Conservation (phyloP, 257 asterid genomes). For the Solanum verrucosum region DNA sequence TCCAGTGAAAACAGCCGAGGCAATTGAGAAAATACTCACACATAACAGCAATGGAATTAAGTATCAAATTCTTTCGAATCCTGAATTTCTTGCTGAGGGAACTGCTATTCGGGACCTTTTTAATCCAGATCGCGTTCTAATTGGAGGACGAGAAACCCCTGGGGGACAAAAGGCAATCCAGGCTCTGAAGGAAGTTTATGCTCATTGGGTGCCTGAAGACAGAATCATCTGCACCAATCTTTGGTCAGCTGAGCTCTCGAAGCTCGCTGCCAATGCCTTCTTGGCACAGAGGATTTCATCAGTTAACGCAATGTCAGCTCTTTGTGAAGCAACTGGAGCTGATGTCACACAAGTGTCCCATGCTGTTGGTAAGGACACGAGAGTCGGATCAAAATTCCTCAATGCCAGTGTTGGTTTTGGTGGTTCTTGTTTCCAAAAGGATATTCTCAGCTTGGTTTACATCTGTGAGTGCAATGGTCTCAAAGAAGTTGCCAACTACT, state of each 20-base stretch:
- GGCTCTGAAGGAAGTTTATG: constrained; percentile 14
- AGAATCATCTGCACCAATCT: constrained; percentile 13
- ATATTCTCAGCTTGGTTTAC: constrained; percentile 35
- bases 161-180: constrained; percentile 15
- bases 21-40: constrained; percentile 23
- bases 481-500: constrained; percentile 32
- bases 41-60: constrained; percentile 28
- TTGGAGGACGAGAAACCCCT: constrained; percentile 17
- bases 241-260: constrained; percentile 25
- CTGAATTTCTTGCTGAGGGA: constrained; percentile 30
- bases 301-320: constrained; percentile 38
- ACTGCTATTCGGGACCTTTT: constrained; percentile 27
- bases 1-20: constrained; percentile 32
- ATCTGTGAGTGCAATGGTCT: constrained; percentile 44
- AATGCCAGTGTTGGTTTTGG: constrained; percentile 44
- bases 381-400: constrained; percentile 36
- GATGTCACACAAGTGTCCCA: constrained; percentile 30
- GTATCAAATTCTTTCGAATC: constrained; percentile 23
- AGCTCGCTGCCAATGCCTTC: constrained; percentile 30
- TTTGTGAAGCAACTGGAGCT: constrained; percentile 39
- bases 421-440: constrained; percentile 45
- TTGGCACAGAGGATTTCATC: constrained; percentile 25
- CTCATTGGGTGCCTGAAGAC: constrained; percentile 19
- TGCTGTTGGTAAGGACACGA: constrained; percentile 33
- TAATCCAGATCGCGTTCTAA: constrained; percentile 15